Evolutionary conservation across 73 alveolate species (phyloP).

Genomic region (Paraurostyla sp.): DNA sequence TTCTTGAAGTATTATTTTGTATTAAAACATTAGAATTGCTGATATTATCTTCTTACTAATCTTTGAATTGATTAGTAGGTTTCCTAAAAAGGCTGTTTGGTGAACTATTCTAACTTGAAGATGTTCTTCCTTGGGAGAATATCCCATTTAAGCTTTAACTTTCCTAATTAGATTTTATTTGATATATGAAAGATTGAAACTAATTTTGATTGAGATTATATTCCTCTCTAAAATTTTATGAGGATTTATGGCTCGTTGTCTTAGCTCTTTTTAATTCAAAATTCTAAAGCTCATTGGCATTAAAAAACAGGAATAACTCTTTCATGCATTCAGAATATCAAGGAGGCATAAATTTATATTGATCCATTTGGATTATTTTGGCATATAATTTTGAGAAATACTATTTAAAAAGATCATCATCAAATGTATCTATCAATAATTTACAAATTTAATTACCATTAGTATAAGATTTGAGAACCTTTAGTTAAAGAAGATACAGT

Average conservation of each 20-base stretch:
- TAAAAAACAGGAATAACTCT: neutral
- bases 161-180: no score
- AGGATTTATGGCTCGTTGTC: neutral
- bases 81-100: no score
- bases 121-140: no score
- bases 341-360: constrained; percentile 26
- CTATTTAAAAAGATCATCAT: neutral
- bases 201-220: neutral
- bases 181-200: neutral
- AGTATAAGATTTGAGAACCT: constrained; percentile 23
- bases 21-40: neutral
- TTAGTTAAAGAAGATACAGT: neutral
- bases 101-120: no score
- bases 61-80: neutral
- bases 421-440: neutral
- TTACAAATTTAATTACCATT: neutral
- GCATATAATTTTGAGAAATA: constrained; percentile 30
- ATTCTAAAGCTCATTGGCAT: neutral
- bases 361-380: constrained; percentile 33
- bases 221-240: neutral
- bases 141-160: no score
- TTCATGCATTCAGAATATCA: constrained; percentile 5
- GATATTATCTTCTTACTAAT: neutral
- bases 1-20: neutral
- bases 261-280: neutral